These are phyloP conservation scores for Viola odorata DNA, from an alignment of 345 rosid species.

Conservation along the genomic window DNA sequence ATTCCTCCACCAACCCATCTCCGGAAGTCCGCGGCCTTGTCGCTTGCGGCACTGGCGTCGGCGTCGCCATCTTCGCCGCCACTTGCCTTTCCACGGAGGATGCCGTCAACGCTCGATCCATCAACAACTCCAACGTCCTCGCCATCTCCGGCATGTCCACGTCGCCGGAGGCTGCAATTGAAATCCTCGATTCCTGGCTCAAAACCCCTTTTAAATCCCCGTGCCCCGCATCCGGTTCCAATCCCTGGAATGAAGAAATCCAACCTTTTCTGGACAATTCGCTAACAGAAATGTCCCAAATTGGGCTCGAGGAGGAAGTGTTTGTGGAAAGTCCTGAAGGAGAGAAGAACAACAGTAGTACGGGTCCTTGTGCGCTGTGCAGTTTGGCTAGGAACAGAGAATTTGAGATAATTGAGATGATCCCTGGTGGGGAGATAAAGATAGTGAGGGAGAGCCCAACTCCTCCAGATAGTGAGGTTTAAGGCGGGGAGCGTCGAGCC, in stretches of 20 bases:
- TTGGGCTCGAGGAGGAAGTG: no score
- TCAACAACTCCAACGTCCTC: constrained; percentile 71
- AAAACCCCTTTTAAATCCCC: constrained; percentile 70
- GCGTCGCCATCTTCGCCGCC: constrained; percentile 70
- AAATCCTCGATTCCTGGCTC: constrained; percentile 66
- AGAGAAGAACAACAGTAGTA: neutral
- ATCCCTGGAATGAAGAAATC: constrained; percentile 58
- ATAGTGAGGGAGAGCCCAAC: constrained; percentile 82
- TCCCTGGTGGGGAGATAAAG: constrained; percentile 92
- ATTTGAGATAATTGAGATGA: constrained; percentile 50
- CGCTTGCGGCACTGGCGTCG: constrained; percentile 75
- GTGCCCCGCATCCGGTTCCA: constrained; percentile 55
- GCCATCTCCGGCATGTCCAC: constrained; percentile 68
- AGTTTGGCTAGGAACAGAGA: constrained; percentile 60
- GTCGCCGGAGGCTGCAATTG: constrained; percentile 46
- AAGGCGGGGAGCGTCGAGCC: constrained; percentile 84
- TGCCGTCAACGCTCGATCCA: constrained; percentile 68
- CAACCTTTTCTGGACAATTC: constrained; percentile 49
- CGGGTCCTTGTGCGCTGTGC: constrained; percentile 46
- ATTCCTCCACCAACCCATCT: constrained; percentile 14
- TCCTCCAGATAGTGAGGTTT: constrained; percentile 68
- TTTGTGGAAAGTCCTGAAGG: neutral
- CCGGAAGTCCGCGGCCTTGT: constrained; percentile 53
- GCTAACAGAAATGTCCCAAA: constrained; percentile 41
- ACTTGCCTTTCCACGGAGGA: constrained; percentile 65